These are phyloP conservation scores for Scutellaria baicalensis DNA, from an alignment of 257 asterid species.

Conservation along the genomic window DNA sequence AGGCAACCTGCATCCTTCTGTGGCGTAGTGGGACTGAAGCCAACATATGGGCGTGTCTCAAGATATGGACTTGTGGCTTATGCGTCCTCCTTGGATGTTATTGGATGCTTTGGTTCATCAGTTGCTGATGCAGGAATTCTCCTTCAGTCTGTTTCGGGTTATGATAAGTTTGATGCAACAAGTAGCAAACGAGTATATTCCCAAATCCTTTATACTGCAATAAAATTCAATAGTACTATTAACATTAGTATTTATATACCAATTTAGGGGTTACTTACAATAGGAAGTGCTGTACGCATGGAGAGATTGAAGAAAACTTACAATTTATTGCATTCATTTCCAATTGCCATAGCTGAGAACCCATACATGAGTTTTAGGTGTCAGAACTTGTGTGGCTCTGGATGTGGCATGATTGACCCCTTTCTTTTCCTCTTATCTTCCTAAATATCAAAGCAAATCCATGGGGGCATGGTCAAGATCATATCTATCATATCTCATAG, in stretches of 20 bases:
- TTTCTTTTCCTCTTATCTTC: not conserved
- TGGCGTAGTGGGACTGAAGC: slow-evolving; percentile 94
- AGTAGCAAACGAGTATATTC: slow-evolving; percentile 59
- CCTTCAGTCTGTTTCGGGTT: slow-evolving; percentile 68
- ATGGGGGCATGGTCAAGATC: not conserved
- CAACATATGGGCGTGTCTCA: slow-evolving; percentile 97
- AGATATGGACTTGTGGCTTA: slow-evolving; percentile 98
- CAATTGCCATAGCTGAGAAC: not conserved
- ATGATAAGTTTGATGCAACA: slow-evolving; percentile 89
- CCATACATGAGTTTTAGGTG: not conserved
- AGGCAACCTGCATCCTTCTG: slow-evolving; percentile 98
- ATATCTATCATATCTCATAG: not conserved
- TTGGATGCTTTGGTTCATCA: slow-evolving; percentile 97
- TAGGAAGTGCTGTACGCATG: too few species aligned
- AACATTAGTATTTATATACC: not conserved
- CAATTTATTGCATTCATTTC: not conserved
- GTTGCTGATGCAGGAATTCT: slow-evolving; percentile 95
- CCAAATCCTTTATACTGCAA: slow-evolving; percentile 1
- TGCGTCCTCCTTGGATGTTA: slow-evolving; percentile 95
- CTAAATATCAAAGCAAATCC: not conserved
- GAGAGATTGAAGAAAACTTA: not conserved
- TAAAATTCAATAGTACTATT: not conserved
- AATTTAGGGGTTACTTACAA: not conserved
- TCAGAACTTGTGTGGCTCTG: not conserved
- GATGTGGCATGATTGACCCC: not conserved